Base-by-base conservation (phyloP, 1,284 basidiomycete genomes). In the Paramarasmius palmivorus region DNA sequence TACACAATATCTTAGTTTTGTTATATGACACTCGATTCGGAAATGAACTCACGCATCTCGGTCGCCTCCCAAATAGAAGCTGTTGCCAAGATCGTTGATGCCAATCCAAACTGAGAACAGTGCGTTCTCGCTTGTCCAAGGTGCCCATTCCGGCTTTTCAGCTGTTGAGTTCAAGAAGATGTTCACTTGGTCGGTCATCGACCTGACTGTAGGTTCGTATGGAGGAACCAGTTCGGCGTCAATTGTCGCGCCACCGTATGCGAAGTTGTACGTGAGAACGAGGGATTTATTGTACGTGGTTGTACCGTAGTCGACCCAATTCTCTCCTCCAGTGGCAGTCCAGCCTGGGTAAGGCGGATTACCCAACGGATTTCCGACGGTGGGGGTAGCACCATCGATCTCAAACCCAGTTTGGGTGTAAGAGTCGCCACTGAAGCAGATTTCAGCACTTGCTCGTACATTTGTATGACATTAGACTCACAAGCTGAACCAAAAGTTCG, bases 71-170 rank as follows among this genome's bases (percentile, higher is more conserved):
- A 65, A 36, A 51, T 73, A 77, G 56, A 71, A 83, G 49, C 73
- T 79, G 59, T 78, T 78, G 8, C 79, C 81, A 45, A 85, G 78
- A 61, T 84, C 82, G 60, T 85, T 84, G 59, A 84, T 79, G 0
- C 82, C 82, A 51, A 85, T 83, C 73, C 74, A 84, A 34, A 83
- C 69, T 1, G 79, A 80, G 66, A 84, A 84, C 52, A 85, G 57
- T 35, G 81, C 54, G 57, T 82, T 78, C 9, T 56, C 60, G 51
- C 74, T 74, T 26, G 76, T 79, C 82, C 82, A 84, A 2, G 78
- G 77, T 12, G 76, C 71, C 8, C 65, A 66, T 2, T 70, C 67
- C 1, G 81, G 77, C 63, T 76, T 78, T 29, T 52, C 70, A 3
- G 69, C 29, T 12, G 29, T 12, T 6, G 29, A 32, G 12, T 12